A percentile compares a stretch with the other conserved stretches of the same genome.
phyloP scores from a whole-genome alignment of 2,329 filamentous ascomycete species.

The Aspergillus hortae region DNA sequence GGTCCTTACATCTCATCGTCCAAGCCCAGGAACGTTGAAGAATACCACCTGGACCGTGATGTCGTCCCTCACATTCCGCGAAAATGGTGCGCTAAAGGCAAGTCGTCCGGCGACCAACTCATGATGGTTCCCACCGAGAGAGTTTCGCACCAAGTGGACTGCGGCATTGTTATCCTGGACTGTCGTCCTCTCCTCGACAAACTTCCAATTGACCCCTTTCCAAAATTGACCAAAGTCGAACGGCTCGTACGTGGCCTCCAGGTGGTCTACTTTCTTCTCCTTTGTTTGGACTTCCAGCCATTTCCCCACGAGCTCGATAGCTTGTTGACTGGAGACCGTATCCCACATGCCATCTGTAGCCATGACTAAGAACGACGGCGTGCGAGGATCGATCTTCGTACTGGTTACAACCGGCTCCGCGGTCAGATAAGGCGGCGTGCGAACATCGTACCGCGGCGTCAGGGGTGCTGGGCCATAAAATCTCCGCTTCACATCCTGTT shows the following conservation, averaged over 20 bases:
- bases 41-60: slow-evolving; percentile 51
- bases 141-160: slow-evolving; percentile 51
- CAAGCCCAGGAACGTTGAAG: slow-evolving; percentile 13
- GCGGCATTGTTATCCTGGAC: slow-evolving; percentile 53
- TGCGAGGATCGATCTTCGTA: slow-evolving; percentile 46
- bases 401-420: slow-evolving; percentile 64
- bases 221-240: slow-evolving; percentile 22
- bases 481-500: slow-evolving; percentile 33
- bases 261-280: slow-evolving; percentile 29
- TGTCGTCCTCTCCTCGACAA: slow-evolving; percentile 41
- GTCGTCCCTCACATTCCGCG: slow-evolving; percentile 47
- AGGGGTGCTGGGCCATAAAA: slow-evolving; percentile 44
- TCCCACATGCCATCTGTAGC: slow-evolving; percentile 68
- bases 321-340: slow-evolving; percentile 54
- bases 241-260: slow-evolving; percentile 15
- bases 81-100: slow-evolving; percentile 22
- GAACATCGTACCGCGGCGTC: slow-evolving; percentile 28
- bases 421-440: slow-evolving; percentile 64
- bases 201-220: slow-evolving; percentile 24
- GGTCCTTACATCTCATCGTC: no score
- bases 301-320: slow-evolving; percentile 54
- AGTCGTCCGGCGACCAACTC: slow-evolving; percentile 30
- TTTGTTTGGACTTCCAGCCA: slow-evolving; percentile 48
- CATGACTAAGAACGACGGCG: slow-evolving; percentile 60
- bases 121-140: slow-evolving; percentile 47